Evolutionary conservation across 1,139 yeast species (phyloP).

Genomic region (Geotrichum reessii): DNA sequence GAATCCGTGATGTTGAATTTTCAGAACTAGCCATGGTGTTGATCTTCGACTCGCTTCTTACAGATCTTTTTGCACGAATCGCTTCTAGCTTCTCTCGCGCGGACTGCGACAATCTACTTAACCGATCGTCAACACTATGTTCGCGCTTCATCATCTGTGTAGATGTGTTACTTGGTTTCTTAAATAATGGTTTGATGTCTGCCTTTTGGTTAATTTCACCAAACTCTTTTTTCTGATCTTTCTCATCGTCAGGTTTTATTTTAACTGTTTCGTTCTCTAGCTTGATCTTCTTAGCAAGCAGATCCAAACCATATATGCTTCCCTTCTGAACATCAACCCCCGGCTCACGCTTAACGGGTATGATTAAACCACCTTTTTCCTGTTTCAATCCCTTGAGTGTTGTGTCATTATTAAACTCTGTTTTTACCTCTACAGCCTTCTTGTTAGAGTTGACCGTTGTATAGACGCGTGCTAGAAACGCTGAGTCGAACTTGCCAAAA

Average conservation of each 20-base stretch:
- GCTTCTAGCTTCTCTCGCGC: conserved; percentile 19
- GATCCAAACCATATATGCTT: conserved; percentile 12
- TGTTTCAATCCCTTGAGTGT: neutral
- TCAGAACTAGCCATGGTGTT: neutral
- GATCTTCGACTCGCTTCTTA: neutral
- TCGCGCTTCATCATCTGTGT: conserved; percentile 6
- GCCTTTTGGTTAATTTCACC: neutral
- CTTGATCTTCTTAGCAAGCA: conserved; percentile 16
- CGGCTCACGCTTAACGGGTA: conserved; percentile 10
- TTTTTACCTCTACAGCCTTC: conserved; percentile 3
- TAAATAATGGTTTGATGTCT: conserved; percentile 6
- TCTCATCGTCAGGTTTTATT: conserved; percentile 8
- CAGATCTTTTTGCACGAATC: conserved; percentile 16
- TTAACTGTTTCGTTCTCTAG: conserved; percentile 6
- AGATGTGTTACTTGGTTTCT: conserved; percentile 4
- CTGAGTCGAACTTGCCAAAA: conserved; percentile 30
- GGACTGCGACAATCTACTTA: conserved; percentile 11
- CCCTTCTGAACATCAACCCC: conserved; percentile 4
- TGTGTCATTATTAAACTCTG: conserved; percentile 2
- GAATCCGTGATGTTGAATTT: neutral
- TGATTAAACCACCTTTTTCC: conserved; percentile 9
- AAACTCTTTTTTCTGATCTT: neutral
- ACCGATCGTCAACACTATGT: conserved; percentile 3
- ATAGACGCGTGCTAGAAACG: conserved; percentile 27
- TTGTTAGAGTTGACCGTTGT: conserved; percentile 4